Evolutionary conservation across 208 protist genomes (phyloP), one percentile per base, ranked within the genome.

Genomic region (Angomonas desouzai): DNA sequence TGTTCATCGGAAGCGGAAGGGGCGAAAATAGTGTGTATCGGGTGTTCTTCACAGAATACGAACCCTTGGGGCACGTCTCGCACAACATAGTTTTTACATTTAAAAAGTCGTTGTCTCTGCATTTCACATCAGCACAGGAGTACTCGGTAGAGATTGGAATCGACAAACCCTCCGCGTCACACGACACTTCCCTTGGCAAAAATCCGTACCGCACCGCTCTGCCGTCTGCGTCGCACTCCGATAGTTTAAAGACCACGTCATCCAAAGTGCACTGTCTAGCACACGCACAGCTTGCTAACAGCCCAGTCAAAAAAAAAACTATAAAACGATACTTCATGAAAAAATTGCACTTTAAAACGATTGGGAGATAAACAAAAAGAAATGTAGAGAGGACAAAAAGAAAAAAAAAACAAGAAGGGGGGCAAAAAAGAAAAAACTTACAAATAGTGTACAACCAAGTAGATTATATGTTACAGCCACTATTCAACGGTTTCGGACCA

Each of bases 401-500:
- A 47, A 30, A 3, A 69, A 73, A 62, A 72, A 55, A 49, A 55
- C 68, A 56, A 69, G 32, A 70, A 62, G 45, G 34, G 7, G 30
- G 30, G 55, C 29, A 48, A 53, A 56, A 60, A 34, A 66, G 66
- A 27, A 23, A 66, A 29, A 25, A 57, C 23, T 58, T 62, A 68
- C 3, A 64, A n/a, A n/a, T n/a, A n/a, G n/a, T n/a, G n/a, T n/a
- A n/a, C n/a, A n/a, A n/a, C n/a, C n/a, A n/a, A n/a, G n/a, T n/a
- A n/a, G n/a, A n/a, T n/a, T n/a, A n/a, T n/a, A n/a, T n/a, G n/a
- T n/a, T n/a, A n/a, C n/a, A n/a, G n/a, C n/a, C n/a, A n/a, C n/a
- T n/a, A n/a, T n/a, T n/a, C n/a, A n/a, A n/a, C 67, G 62, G 72
- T 82, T 81, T 18, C 76, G 63, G 32, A 77, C 32, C 16, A 86